Evolutionary conservation across 768 basidiomycete genomes (phyloP), one percentile per base, ranked within the genome.

Genomic region (Lactarius evosmus): DNA sequence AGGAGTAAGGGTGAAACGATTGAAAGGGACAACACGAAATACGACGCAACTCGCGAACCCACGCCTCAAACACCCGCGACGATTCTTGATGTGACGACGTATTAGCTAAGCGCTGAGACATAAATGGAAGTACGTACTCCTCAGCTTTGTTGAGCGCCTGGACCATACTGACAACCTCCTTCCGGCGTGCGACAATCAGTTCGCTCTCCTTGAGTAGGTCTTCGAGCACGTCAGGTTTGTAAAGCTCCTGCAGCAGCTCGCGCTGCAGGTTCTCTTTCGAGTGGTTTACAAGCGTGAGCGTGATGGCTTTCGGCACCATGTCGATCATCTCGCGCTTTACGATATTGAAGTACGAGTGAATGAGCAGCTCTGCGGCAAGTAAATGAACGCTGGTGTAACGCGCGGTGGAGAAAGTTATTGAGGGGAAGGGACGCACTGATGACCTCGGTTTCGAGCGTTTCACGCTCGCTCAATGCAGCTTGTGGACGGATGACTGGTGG

Each of bases 281-380:
- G 75, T 87, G 87, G 73, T 86, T 89, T 56, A 99, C 96, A 38
- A 98, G 85, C 17, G 93, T 98, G 67, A 91, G 78, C 11, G 90
- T 86, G 73, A 97, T 93, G 19, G 93, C 93, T 76, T 99, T 99
- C 8, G 96, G 96, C 29, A 98, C 92, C 94, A 97, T 97, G 76
- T 98, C 96, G 71, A 98, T 98, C 91, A 98, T 94, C 77, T 98
- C 96, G 63, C 95, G 89, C 79, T 99, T 98, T 60, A 98, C 93
- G 68, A 98, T 95, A 78, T 97, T 95, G 82, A 91, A 98, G 77
- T 98, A 98, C 4, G 94, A 97, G 74, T 91, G 84, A 70, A 98
- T 98, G 72, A 99, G 86, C 53, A 98, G 83, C 76, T 99, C 94
- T 95, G 72, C 33, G 44, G 44, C 6, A 7, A 38, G 30, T 57